These are phyloP conservation scores for Solanum paucissectum DNA, from an alignment of 257 asterid species.

Conservation along the genomic window DNA sequence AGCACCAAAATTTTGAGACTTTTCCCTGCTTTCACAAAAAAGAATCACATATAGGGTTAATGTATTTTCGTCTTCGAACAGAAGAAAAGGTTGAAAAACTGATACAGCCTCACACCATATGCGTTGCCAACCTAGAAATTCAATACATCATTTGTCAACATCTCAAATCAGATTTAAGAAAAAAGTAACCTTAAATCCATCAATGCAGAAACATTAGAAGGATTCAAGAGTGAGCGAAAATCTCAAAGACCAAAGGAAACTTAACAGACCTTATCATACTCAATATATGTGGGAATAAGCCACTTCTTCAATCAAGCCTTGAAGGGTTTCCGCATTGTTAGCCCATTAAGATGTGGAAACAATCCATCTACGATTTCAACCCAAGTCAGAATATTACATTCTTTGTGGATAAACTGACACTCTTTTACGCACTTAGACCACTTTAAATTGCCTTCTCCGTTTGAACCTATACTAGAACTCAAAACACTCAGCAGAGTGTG, in stretches of 20 bases:
- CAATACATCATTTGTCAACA: conserved; percentile 84
- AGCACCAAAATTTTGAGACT: conserved; percentile 13
- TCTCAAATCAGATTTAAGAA: conserved; percentile 57
- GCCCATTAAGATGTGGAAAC: conserved; percentile 88
- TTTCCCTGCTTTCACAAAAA: conserved; percentile 61
- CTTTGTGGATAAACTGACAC: conserved; percentile 44
- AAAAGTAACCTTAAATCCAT: conserved; percentile 64
- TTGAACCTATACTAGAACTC: conserved; percentile 12
- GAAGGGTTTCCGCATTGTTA: conserved; percentile 84
- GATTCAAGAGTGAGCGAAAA: conserved; percentile 46
- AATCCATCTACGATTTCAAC: conserved; percentile 97
- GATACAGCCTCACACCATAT: conserved; percentile 98
- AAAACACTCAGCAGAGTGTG: background rate
- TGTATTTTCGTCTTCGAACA: conserved; percentile 69
- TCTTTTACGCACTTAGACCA: conserved; percentile 36
- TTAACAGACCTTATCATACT: conserved; percentile 80
- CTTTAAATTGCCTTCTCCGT: conserved; percentile 23
- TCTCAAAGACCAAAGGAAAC: conserved; percentile 51
- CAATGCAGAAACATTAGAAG: conserved; percentile 50
- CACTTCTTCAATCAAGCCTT: conserved; percentile 79
- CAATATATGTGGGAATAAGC: conserved; percentile 57
- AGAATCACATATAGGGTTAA: conserved; percentile 57
- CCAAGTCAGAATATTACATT: conserved; percentile 78
- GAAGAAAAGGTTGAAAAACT: conserved; percentile 86
- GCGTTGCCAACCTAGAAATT: conserved; percentile 98